Evolutionary conservation across 2,329 filamentous ascomycete genomes (phyloP), one percentile per base, ranked within the genome.

Genomic region (Calycina herbarum): DNA sequence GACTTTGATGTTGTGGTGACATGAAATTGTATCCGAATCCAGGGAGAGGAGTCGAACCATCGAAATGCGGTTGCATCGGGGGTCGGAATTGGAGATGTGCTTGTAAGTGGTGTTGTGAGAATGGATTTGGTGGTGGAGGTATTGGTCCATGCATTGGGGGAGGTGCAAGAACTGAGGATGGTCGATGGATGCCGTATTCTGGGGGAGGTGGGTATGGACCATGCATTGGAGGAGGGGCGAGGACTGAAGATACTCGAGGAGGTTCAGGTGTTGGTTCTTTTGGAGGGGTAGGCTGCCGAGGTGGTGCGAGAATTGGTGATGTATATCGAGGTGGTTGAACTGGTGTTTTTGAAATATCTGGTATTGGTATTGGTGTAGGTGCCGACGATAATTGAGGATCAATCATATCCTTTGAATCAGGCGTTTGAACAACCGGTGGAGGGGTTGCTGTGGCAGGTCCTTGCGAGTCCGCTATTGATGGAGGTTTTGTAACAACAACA

Each of bases 11-110:
- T 11, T 56, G 61, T 24, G 68, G 63, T 5, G 64, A 29, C 57
- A 66, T 60, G 45, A 66, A 67, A 51, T 67, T 67, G 33, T 69
- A 71, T 15, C 69, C 70, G 38, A 82, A 79, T 11, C 76, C 74
- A 35, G 75, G 72, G 6, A 75, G 72, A 57, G 68, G 74, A 57
- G 69, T 66, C 35, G 72, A 74, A 24, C 72, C 72, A 67, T 74
- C 71, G 45, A 74, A 69, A 35, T 71, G 64, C 31, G 72, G 66
- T 24, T 72, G 70, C 48, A 65, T 65, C 11, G 61, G 64, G 5
- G 64, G 61, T 6, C 38, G 58, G 35, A 64, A 58, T 38, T 59
- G 58, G 56, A 64, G 69, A 11, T 61, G 64, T n/a, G 67, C 62
- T 15, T 64, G 66, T 27, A 40, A 63, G 59, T 31, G 64, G 59